Evolutionary conservation across 2,329 filamentous ascomycete genomes (phyloP).

Genomic region (Colletotrichum limetticola): DNA sequence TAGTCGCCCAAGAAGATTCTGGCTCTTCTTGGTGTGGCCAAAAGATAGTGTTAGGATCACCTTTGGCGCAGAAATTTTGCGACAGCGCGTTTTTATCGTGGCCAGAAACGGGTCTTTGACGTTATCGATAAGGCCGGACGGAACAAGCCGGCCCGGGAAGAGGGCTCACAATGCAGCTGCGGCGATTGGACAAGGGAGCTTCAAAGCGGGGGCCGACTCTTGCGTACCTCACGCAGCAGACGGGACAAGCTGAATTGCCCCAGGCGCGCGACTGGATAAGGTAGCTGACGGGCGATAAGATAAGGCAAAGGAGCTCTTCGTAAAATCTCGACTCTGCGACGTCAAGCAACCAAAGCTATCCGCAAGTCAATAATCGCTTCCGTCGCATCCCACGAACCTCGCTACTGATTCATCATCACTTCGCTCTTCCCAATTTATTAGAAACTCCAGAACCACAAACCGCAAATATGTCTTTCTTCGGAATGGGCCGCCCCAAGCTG

Average conservation of each 20-base stretch:
- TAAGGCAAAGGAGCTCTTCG: conserved; percentile 28
- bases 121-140: conserved; percentile 31
- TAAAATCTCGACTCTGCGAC: conserved; percentile 36
- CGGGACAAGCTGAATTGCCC: not conserved
- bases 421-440: not conserved
- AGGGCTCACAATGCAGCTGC: too few relatives aligned
- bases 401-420: not conserved
- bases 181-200: conserved; percentile 7
- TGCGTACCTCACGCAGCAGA: not conserved
- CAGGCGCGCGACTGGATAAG: not conserved
- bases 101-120: not conserved
- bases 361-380: conserved; percentile 8
- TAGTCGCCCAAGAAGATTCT: conserved; percentile 30
- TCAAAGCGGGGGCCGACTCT: not conserved
- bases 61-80: not conserved
- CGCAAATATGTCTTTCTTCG: conserved; percentile 56
- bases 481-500: conserved; percentile 77
- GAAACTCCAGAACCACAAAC: not conserved
- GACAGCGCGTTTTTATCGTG: conserved; percentile 12
- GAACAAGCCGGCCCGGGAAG: conserved; percentile 20
- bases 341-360: conserved; percentile 21
- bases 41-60: fast-evolving
- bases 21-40: conserved; percentile 27
- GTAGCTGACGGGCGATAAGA: conserved; percentile 21
- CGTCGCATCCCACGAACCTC: not conserved